Percentiles rank a stretch among this genome's conserved stretches.
phyloP scores from a whole-genome alignment of 768 basidiomycete species.

The Amanita muscaria region DNA sequence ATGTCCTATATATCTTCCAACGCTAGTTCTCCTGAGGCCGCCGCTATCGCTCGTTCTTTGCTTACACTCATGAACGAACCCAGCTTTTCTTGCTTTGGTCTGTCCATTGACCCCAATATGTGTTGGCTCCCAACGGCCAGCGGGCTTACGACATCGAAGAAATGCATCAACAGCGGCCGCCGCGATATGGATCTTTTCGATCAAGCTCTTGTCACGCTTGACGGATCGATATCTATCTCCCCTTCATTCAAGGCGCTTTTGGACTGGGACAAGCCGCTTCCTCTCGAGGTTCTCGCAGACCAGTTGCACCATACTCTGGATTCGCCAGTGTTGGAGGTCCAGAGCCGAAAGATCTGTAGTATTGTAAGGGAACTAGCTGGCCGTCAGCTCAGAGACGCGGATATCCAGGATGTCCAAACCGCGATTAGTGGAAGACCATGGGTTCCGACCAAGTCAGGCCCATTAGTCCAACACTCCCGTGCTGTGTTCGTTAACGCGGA shows the following conservation, averaged over 20 bases:
- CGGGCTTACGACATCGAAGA: slow-evolving; percentile 21
- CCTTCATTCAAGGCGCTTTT: slow-evolving; percentile 22
- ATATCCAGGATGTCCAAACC: slow-evolving; percentile 13
- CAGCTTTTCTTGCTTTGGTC: background rate
- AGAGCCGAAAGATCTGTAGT: slow-evolving; percentile 13
- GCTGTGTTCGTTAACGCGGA: slow-evolving; percentile 2
- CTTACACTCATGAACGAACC: slow-evolving; percentile 15
- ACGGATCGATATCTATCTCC: slow-evolving; percentile 16
- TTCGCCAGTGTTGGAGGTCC: background rate
- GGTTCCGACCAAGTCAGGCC: slow-evolving; percentile 21
- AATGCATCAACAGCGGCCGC: slow-evolving; percentile 23
- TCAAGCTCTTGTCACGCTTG: slow-evolving; percentile 27
- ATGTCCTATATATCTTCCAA: slow-evolving; percentile 23
- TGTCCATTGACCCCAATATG: background rate
- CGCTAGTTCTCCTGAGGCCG: slow-evolving; percentile 5
- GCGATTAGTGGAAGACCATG: slow-evolving; percentile 18
- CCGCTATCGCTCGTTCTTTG: slow-evolving; percentile 14
- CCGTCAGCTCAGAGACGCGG: slow-evolving; percentile 13
- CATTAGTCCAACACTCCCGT: background rate
- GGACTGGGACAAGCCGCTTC: slow-evolving; percentile 31
- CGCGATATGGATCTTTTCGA: slow-evolving; percentile 27
- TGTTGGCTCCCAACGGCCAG: slow-evolving; percentile 31
- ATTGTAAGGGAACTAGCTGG: slow-evolving; percentile 25
- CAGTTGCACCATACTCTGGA: slow-evolving; percentile 25
- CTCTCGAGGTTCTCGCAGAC: slow-evolving; percentile 19